Percentiles rank a stretch among this genome's conserved stretches.
phyloP scores from a whole-genome alignment of 208 protist species.

The Naegleria gruberi region DNA sequence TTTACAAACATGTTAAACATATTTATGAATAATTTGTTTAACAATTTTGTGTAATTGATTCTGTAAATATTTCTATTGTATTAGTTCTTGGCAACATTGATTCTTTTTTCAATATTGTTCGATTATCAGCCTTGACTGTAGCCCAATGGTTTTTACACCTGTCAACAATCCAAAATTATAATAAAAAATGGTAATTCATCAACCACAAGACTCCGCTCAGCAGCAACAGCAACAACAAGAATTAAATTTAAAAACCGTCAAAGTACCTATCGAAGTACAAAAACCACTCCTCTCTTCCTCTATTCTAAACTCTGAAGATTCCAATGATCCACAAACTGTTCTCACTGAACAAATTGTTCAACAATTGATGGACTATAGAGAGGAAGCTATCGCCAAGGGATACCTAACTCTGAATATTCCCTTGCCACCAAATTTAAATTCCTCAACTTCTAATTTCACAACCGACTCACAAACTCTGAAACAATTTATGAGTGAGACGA shows the following conservation, averaged over 20 bases:
- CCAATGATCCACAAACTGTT: no score
- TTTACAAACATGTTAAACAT: neutral
- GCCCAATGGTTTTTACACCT: no score
- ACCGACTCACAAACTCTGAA: neutral
- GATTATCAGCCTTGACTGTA: no score
- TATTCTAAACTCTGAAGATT: neutral
- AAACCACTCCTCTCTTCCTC: neutral
- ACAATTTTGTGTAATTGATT: no score
- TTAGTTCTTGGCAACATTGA: no score
- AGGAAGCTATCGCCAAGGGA: neutral
- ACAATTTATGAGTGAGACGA: neutral
- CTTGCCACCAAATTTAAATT: neutral
- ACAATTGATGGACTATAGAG: neutral
- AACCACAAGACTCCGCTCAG: neutral
- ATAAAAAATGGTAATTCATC: no score
- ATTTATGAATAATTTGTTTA: neutral
- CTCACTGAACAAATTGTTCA: neutral
- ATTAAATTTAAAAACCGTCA: neutral
- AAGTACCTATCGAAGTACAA: neutral
- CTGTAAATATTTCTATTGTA: no score
- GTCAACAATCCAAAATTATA: no score
- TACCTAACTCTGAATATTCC: neutral
- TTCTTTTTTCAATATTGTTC: no score
- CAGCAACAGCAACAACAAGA: neutral
- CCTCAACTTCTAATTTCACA: neutral